Evolutionary conservation across 352 stramenopile genomes (phyloP).

Genomic region (Chrysophaeum taylorii): DNA sequence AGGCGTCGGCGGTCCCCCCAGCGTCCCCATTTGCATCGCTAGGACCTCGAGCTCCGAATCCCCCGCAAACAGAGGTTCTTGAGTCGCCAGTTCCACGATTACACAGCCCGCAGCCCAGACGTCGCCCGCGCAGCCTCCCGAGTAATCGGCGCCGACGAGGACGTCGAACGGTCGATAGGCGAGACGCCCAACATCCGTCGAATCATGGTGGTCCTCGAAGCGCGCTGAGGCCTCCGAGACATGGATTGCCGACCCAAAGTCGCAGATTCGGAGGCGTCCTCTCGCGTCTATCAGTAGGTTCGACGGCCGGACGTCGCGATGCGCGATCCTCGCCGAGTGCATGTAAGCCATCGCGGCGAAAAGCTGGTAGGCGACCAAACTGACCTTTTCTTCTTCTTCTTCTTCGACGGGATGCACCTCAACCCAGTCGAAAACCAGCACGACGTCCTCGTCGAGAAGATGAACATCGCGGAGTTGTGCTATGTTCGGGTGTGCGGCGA

Average conservation of each 20-base stretch:
- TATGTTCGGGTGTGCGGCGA: conserved; percentile 1
- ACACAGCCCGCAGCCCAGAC: neutral
- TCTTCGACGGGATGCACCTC: neutral
- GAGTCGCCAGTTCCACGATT: conserved; percentile 1
- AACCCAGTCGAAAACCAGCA: neutral
- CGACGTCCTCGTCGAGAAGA: neutral
- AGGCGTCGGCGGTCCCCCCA: no score
- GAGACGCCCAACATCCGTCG: neutral
- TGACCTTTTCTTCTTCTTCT: no score
- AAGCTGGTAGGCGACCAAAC: neutral
- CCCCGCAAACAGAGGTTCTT: neutral
- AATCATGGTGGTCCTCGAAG: neutral
- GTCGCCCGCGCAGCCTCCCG: neutral
- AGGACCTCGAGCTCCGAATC: neutral
- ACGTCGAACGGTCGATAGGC: neutral
- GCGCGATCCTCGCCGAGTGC: neutral
- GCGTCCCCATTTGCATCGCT: no score
- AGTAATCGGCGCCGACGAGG: neutral
- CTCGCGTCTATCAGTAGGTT: neutral
- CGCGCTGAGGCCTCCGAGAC: neutral
- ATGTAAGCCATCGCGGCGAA: neutral
- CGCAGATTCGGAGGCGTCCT: neutral
- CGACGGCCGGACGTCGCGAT: conserved; percentile 1
- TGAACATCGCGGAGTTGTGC: neutral
- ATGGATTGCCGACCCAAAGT: neutral